These are phyloP conservation scores for Dryadomyces quercivorus DNA, from an alignment of 2,329 filamentous ascomycete species.

Conservation along the genomic window DNA sequence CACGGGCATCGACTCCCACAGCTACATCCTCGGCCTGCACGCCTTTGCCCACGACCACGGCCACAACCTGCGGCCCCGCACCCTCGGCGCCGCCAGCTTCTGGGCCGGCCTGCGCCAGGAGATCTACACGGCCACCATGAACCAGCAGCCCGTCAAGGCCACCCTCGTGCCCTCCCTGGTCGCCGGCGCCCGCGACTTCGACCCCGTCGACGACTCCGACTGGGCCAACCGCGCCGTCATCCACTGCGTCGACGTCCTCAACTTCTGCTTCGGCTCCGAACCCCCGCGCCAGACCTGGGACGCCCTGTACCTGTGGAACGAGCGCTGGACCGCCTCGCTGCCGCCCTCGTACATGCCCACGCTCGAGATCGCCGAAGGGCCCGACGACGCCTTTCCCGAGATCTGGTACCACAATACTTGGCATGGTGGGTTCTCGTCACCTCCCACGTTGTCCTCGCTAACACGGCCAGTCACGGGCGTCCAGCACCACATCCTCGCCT, in stretches of 20 bases:
- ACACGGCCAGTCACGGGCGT: constrained; percentile 45
- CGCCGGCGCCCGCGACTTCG: constrained; percentile 30
- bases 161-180: constrained; percentile 37
- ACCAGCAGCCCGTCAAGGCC: constrained; percentile 32
- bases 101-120: constrained; percentile 47
- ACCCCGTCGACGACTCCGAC: constrained; percentile 34
- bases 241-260: constrained; percentile 50
- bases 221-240: constrained; percentile 52
- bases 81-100: constrained; percentile 40
- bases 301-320: constrained; percentile 30
- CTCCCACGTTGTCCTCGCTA: no score
- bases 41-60: constrained; percentile 31
- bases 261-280: constrained; percentile 44
- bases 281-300: constrained; percentile 25
- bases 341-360: constrained; percentile 43
- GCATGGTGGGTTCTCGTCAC: constrained; percentile 25
- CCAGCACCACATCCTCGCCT: constrained; percentile 46
- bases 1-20: constrained; percentile 31
- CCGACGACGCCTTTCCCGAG: constrained; percentile 38
- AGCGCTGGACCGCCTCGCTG: constrained; percentile 31
- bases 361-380: constrained; percentile 27
- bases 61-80: constrained; percentile 25
- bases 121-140: constrained; percentile 42
- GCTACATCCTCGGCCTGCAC: constrained; percentile 33
- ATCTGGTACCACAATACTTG: constrained; percentile 45